Conservation (phyloP, 75 land plant genomes). For the Cupressus sempervirens region DNA sequence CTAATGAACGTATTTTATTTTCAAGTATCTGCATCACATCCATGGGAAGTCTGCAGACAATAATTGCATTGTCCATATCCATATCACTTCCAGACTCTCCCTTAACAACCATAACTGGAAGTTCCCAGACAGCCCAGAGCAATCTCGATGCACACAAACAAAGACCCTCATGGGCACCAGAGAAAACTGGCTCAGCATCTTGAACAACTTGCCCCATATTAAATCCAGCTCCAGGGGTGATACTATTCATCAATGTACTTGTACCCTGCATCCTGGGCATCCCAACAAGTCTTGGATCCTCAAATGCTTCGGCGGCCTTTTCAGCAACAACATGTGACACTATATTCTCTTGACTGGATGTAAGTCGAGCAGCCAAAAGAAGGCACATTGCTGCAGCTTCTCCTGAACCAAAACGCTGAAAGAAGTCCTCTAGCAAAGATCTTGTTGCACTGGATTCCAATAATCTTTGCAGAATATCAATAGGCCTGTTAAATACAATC, state of each 20-base stretch:
- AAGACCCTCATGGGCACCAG: conserved; percentile 98
- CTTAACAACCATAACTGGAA: conserved; percentile 74
- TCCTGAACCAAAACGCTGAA: conserved; percentile 86
- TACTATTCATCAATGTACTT: conserved; percentile 50
- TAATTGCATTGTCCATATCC: conserved; percentile 35
- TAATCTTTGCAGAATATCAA: conserved; percentile 78
- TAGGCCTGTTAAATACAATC: conserved; percentile 87
- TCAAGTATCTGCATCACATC: conserved; percentile 83
- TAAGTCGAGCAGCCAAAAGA: conserved; percentile 77
- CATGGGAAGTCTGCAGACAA: conserved; percentile 61
- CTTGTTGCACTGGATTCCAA: conserved; percentile 73
- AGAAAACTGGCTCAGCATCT: conserved; percentile 94
- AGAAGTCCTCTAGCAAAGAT: conserved; percentile 78
- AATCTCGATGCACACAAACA: conserved; percentile 85
- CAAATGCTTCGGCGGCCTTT: conserved; percentile 98
- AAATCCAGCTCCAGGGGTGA: conserved; percentile 75
- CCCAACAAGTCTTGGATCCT: conserved; percentile 95
- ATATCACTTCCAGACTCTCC: conserved; percentile 47
- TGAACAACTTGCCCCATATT: conserved; percentile 99
- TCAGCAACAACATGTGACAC: conserved; percentile 72
- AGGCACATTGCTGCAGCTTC: conserved; percentile 99
- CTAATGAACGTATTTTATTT: conserved; percentile 77
- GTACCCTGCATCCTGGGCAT: conserved; percentile 86
- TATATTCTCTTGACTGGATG: conserved; percentile 51
- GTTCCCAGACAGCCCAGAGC: conserved; percentile 91